Conservation (phyloP, 1,139 yeast species). For the Geotrichum klebahnii region DNA sequence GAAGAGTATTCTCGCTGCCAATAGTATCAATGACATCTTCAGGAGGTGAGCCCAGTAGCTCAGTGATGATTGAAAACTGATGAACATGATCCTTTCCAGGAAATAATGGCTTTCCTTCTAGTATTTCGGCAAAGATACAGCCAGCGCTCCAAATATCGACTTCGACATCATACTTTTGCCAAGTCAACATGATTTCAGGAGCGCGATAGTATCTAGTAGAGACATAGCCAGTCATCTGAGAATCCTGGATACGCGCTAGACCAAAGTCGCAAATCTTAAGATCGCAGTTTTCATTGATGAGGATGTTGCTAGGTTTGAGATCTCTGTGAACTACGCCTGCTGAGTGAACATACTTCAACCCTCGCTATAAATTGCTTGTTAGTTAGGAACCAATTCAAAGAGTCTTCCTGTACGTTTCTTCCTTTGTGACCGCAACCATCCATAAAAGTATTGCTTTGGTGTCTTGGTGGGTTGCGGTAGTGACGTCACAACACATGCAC, state of each 20-base stretch:
- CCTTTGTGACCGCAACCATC: neutral
- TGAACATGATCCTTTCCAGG: slow-evolving; percentile 99
- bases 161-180: slow-evolving; percentile 99
- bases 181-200: slow-evolving; percentile 97
- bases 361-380: slow-evolving; percentile 44
- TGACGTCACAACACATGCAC: too few relatives aligned
- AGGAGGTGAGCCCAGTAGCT: slow-evolving; percentile 93
- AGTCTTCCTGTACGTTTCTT: neutral
- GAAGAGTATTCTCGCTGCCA: slow-evolving; percentile 88
- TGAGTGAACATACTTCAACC: slow-evolving; percentile 90
- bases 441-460: neutral
- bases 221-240: slow-evolving; percentile 98
- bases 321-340: slow-evolving; percentile 97
- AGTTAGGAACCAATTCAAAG: neutral
- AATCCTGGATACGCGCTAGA: slow-evolving; percentile 92
- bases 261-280: slow-evolving; percentile 96
- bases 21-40: slow-evolving; percentile 93
- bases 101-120: slow-evolving; percentile 96
- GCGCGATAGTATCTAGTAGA: slow-evolving; percentile 96
- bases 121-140: slow-evolving; percentile 96
- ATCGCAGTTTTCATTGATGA: slow-evolving; percentile 93
- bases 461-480: too few relatives aligned
- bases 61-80: slow-evolving; percentile 94
- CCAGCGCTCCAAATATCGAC: slow-evolving; percentile 99
- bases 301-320: slow-evolving; percentile 85